Percentiles rank a stretch among this genome's conserved stretches.
phyloP scores from a whole-genome alignment of 1,284 basidiomycete species.

The Ganoderma leucocontextum region DNA sequence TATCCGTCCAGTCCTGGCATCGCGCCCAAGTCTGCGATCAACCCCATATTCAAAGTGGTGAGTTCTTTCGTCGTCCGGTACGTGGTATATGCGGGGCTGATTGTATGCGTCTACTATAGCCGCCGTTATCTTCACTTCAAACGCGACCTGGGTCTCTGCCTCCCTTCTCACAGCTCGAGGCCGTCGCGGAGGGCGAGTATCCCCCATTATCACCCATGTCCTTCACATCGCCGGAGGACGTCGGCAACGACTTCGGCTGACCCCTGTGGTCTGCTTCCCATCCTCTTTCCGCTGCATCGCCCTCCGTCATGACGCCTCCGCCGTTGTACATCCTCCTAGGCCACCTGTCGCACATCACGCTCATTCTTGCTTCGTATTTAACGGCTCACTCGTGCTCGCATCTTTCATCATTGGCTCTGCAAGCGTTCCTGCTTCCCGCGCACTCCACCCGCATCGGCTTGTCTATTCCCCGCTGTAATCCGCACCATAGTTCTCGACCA shows the following conservation, averaged over 20 bases:
- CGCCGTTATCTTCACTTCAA: conserved; percentile 55
- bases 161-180: conserved; percentile 80
- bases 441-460: conserved; percentile 21
- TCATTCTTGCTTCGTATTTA: conserved; percentile 39
- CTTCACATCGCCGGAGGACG: conserved; percentile 62
- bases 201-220: conserved; percentile 77
- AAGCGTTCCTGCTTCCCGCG: conserved; percentile 26
- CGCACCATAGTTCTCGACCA: conserved; percentile 13
- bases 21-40: conserved; percentile 75
- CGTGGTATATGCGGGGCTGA: conserved; percentile 3
- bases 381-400: conserved; percentile 30
- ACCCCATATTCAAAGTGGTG: conserved; percentile 93
- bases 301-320: conserved; percentile 18
- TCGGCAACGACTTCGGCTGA: conserved; percentile 43
- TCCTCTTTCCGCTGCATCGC: conserved; percentile 13
- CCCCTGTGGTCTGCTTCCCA: conserved; percentile 27
- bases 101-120: conserved; percentile 45
- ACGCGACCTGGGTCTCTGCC: conserved; percentile 57
- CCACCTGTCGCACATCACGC: conserved; percentile 34
- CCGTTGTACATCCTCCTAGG: conserved; percentile 30
- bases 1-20: conserved; percentile 60
- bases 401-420: conserved; percentile 26
- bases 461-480: conserved; percentile 14
- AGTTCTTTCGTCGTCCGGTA: conserved; percentile 46
- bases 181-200: conserved; percentile 78